A percentile compares a stretch with the other conserved stretches of the same genome.
Evolutionary conservation across 768 basidiomycete species (phyloP).

Genomic region (Phaffia australis): DNA sequence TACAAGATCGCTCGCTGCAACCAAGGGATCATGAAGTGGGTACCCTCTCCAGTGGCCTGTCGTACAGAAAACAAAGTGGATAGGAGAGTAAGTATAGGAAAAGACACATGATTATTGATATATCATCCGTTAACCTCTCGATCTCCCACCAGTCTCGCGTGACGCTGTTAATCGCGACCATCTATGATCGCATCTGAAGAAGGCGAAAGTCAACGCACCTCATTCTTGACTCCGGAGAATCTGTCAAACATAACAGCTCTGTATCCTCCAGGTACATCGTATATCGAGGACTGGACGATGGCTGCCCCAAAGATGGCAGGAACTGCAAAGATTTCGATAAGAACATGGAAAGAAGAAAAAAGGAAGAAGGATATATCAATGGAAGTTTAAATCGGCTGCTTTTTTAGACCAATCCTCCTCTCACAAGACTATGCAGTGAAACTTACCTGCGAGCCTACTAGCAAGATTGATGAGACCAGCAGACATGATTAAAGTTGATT

Average conservation of each 20-base stretch:
- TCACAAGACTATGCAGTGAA: too few species aligned
- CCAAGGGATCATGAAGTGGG: slow-evolving; percentile 92
- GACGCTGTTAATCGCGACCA: background rate
- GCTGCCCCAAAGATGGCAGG: slow-evolving; percentile 21
- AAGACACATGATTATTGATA: background rate
- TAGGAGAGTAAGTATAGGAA: too few species aligned
- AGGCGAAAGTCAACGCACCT: slow-evolving; percentile 43
- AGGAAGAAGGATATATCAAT: background rate
- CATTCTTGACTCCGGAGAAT: slow-evolving; percentile 77
- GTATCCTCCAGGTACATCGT: slow-evolving; percentile 67
- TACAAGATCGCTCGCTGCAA: slow-evolving; percentile 91
- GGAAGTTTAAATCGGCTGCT: background rate
- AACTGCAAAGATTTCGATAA: slow-evolving; percentile 6
- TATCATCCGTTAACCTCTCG: background rate
- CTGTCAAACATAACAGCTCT: slow-evolving; percentile 97
- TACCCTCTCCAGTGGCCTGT: slow-evolving; percentile 82
- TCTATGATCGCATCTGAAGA: background rate
- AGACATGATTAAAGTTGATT: slow-evolving; percentile 4
- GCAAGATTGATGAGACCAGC: slow-evolving; percentile 21
- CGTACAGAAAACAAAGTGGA: background rate
- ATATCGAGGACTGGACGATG: slow-evolving; percentile 35
- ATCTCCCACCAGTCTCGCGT: background rate
- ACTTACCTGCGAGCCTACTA: slow-evolving; percentile 17
- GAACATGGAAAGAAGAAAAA: background rate
- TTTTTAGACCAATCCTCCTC: background rate